These are phyloP conservation scores for Asclepias syriaca DNA, from an alignment of 257 asterid genomes.

Conservation along the genomic window DNA sequence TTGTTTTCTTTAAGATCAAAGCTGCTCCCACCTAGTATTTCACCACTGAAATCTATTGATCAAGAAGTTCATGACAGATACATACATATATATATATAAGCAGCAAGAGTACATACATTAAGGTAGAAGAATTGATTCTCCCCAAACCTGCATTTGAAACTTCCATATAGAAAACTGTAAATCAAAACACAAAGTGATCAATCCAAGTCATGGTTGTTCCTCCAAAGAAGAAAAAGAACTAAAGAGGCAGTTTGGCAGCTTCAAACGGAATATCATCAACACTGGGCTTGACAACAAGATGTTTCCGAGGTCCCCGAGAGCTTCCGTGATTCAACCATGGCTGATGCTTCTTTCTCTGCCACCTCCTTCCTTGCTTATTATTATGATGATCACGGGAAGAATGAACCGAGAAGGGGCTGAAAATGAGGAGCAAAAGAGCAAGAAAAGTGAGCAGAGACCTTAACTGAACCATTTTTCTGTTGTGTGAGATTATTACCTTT, in stretches of 20 bases:
- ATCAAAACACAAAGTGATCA: neutral
- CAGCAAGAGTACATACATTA: too few relatives aligned
- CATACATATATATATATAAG: too few relatives aligned
- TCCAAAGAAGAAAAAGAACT: constrained; percentile 3
- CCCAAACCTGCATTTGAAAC: neutral
- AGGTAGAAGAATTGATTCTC: neutral
- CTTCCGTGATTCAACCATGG: constrained; percentile 62
- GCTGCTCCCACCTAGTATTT: too few relatives aligned
- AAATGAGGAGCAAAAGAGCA: constrained; percentile 32
- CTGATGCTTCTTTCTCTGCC: constrained; percentile 25
- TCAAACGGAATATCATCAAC: constrained; percentile 27
- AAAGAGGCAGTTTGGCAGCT: constrained; percentile 35
- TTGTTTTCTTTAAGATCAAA: neutral
- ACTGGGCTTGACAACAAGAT: constrained; percentile 35
- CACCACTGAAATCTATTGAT: neutral
- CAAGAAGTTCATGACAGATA: too few relatives aligned
- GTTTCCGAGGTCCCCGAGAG: constrained; percentile 44
- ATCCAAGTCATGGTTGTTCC: neutral
- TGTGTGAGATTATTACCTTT: constrained; percentile 14
- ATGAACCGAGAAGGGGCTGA: constrained; percentile 17
- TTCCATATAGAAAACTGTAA: neutral
- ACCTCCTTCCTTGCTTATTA: constrained; percentile 22
- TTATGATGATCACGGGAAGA: constrained; percentile 17
- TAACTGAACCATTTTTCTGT: constrained; percentile 25
- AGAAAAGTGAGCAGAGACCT: constrained; percentile 29